Conservation (phyloP, 306 rosid genomes). For the Medicago truncatula region MtrunA17r5.0-ANR NC_053045.1:11752001-11752500, state of each 20-base stretch:
- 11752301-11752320: neutral
- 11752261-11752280: neutral
- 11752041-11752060: no score
- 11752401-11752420: neutral
- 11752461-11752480: neutral
- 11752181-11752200: no score
- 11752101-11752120: no score
- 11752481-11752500: neutral
- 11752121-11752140: no score
- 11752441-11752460: neutral
- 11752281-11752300: slow-evolving; percentile 1
- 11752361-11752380: neutral
- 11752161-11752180: no score
- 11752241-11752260: neutral
- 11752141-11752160: no score
- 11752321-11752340: neutral
- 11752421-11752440: neutral
- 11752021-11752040: no score
- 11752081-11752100: no score
- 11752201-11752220: no score
- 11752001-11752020: no score
- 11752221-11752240: no score
- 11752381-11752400: neutral
- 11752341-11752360: neutral
- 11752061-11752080: no score